Conservation (phyloP, 495 filamentous ascomycete species). For the Annulohypoxylon nitens region DNA sequence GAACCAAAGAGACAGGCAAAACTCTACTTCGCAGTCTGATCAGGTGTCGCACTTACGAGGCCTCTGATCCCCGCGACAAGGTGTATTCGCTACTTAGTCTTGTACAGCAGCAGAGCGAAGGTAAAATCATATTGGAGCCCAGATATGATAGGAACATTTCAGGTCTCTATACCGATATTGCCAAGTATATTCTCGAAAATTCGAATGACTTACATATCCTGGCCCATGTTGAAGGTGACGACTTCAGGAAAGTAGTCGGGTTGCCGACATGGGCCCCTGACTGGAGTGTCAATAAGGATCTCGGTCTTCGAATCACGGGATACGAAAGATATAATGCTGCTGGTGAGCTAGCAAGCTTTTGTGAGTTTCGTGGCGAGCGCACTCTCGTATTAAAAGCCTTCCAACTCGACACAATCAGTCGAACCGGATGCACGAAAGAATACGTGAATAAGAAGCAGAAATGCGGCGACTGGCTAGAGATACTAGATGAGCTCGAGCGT, state of each 20-base stretch:
- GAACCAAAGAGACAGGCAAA: background rate
- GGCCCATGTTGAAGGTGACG: conserved; percentile 37
- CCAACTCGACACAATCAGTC: conserved; percentile 36
- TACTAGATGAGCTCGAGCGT: conserved; percentile 28
- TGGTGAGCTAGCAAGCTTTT: conserved; percentile 29
- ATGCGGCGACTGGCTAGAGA: conserved; percentile 33
- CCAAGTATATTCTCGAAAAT: conserved; percentile 28
- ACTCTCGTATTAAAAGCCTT: conserved; percentile 26
- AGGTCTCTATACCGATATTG: conserved; percentile 25
- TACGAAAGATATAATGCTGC: conserved; percentile 35
- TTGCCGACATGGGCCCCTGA: conserved; percentile 41
- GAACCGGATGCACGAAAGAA: conserved; percentile 35
- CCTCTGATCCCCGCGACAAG: conserved; percentile 29
- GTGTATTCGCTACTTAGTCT: conserved; percentile 41
- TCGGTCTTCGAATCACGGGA: conserved; percentile 42
- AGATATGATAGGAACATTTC: conserved; percentile 24
- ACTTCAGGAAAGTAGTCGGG: background rate
- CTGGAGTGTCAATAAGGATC: conserved; percentile 41
- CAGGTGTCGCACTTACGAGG: conserved; percentile 43
- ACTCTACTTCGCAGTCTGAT: conserved; percentile 36
- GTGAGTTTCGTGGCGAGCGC: conserved; percentile 1
- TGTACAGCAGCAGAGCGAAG: background rate
- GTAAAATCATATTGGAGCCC: too few relatives aligned
- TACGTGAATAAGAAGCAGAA: conserved; percentile 18
- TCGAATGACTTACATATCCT: conserved; percentile 36